Evolutionary conservation across 345 rosid genomes (phyloP).

Genomic region (Punica granatum): DNA sequence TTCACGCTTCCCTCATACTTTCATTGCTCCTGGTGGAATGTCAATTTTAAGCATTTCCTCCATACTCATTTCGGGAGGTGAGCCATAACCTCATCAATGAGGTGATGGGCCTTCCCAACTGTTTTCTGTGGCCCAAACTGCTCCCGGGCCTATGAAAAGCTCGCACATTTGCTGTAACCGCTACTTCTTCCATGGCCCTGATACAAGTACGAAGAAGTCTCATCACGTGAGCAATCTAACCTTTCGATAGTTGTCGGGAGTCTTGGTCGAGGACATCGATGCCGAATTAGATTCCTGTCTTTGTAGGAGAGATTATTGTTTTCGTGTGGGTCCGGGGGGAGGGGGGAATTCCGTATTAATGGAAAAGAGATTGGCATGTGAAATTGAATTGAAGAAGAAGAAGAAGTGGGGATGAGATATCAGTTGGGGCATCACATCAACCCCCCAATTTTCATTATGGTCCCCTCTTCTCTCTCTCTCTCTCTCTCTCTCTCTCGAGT

Average conservation of each 20-base stretch:
- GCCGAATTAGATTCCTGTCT: background rate
- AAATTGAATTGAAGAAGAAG: background rate
- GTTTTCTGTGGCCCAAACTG: background rate
- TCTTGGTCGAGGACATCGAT: background rate
- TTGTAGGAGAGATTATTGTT: background rate
- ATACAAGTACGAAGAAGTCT: no score
- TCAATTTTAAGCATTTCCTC: background rate
- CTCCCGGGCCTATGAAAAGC: background rate
- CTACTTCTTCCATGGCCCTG: background rate
- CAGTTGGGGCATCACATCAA: constrained; percentile 26
- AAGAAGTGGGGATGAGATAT: background rate
- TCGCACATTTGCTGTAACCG: background rate
- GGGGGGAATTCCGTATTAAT: background rate
- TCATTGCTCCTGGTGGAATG: background rate
- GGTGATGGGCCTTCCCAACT: background rate
- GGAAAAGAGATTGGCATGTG: background rate
- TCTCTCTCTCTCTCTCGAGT: background rate
- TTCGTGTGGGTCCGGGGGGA: background rate
- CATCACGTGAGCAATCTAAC: no score
- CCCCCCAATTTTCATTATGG: background rate
- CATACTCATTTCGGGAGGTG: background rate
- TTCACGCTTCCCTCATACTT: background rate
- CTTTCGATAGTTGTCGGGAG: no score
- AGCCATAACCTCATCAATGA: background rate
- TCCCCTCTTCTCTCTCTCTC: constrained; percentile 18